phyloP scores from a whole-genome alignment of 306 rosid genomes.

The Rosa lucieae region DNA sequence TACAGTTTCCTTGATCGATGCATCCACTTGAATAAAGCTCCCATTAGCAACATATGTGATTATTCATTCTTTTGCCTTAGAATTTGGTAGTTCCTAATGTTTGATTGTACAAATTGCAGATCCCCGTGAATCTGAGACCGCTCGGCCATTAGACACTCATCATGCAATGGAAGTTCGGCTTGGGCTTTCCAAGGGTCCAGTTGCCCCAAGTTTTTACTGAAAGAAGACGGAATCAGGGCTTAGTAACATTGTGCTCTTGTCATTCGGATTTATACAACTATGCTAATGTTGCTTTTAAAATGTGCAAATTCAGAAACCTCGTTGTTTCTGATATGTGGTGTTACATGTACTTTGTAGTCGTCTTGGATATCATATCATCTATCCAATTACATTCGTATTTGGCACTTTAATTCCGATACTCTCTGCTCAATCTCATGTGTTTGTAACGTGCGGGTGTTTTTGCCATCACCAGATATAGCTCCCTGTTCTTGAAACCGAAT shows the following conservation, averaged over 20 bases:
- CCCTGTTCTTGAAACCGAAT: too few relatives aligned
- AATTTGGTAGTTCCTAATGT: neutral
- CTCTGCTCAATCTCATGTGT: neutral
- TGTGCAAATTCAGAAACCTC: neutral
- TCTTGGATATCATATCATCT: neutral
- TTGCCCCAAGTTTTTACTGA: constrained; percentile 48
- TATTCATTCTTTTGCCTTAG: neutral
- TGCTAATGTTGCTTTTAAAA: neutral
- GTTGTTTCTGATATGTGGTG: neutral
- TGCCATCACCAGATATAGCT: neutral
- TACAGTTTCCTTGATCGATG: neutral
- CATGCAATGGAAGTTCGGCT: constrained; percentile 95
- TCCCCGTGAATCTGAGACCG: constrained; percentile 76
- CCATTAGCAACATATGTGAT: neutral
- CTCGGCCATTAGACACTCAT: constrained; percentile 74
- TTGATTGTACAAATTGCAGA: constrained; percentile 48
- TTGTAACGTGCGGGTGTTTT: too few relatives aligned
- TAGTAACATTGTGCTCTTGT: neutral
- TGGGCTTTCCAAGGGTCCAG: constrained; percentile 90
- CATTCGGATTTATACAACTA: neutral
- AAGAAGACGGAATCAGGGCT: neutral
- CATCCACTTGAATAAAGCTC: neutral
- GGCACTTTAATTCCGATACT: neutral
- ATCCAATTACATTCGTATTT: neutral
- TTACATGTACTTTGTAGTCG: neutral